Evolutionary conservation across 768 basidiomycete genomes (phyloP).

Genomic region (Suillus discolor): DNA sequence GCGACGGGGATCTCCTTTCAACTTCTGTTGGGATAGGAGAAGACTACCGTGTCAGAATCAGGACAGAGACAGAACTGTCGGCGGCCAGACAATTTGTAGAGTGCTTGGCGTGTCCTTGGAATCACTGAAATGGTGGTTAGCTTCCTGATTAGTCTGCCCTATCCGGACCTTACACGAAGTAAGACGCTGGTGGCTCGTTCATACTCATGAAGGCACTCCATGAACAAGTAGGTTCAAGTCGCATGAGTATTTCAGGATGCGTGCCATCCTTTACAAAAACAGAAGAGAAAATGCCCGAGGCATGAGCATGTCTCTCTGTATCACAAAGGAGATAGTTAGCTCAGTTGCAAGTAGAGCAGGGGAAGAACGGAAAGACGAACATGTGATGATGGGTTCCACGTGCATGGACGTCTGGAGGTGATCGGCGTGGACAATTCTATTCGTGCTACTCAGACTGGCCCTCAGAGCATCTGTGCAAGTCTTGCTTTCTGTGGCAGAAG

Average conservation of each 20-base stretch:
- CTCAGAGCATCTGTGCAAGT: conserved; percentile 51
- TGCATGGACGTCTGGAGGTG: neutral
- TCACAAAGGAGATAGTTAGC: neutral
- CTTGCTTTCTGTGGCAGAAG: conserved; percentile 59
- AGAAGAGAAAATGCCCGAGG: neutral
- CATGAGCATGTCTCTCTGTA: neutral
- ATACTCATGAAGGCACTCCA: neutral
- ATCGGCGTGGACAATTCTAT: neutral
- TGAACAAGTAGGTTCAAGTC: neutral
- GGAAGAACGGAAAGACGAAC: neutral
- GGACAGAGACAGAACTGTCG: neutral
- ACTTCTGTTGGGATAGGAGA: neutral
- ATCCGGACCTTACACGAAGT: neutral
- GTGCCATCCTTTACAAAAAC: neutral
- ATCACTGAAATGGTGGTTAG: neutral
- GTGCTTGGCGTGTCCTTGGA: neutral
- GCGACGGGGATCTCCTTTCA: neutral
- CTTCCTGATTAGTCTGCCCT: neutral
- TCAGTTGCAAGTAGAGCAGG: neutral
- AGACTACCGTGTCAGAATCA: neutral
- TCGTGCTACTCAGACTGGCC: neutral
- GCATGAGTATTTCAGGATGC: neutral
- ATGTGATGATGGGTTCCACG: neutral
- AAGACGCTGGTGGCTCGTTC: neutral
- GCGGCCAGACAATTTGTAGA: neutral